phyloP scores from a whole-genome alignment of 2,329 filamentous ascomycete species.

The Phialemonium atrogriseum region DNA sequence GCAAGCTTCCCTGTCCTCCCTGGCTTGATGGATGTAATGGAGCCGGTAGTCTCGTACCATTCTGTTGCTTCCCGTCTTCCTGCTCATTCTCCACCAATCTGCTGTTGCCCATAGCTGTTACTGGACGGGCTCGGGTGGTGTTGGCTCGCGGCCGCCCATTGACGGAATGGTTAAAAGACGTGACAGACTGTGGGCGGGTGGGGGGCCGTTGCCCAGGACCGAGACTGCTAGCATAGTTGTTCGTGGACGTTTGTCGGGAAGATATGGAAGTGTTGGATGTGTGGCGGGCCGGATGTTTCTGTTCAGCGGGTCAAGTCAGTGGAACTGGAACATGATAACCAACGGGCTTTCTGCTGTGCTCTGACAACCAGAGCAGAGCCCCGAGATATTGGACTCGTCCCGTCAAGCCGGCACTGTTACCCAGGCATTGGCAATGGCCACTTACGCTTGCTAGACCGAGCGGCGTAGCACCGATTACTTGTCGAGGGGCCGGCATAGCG shows the following conservation, averaged over 20 bases:
- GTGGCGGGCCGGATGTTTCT: conserved; percentile 14
- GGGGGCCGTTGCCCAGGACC: conserved; percentile 44
- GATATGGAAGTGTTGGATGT: conserved; percentile 31
- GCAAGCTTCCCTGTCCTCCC: no score
- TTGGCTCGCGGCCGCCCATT: conserved; percentile 34
- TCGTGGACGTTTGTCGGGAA: conserved; percentile 33
- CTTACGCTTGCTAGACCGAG: not conserved
- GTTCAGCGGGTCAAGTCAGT: not conserved
- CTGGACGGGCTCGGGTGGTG: conserved; percentile 31
- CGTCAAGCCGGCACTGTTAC: not conserved
- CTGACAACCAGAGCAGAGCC: no score
- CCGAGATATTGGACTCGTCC: no score
- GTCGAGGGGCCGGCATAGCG: not conserved
- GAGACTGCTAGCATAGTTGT: conserved; percentile 48
- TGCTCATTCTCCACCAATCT: conserved; percentile 19
- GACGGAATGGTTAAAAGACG: not conserved
- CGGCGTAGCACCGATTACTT: not conserved
- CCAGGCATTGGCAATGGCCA: not conserved
- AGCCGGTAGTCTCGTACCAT: conserved; percentile 28
- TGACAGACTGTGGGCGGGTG: conserved; percentile 32
- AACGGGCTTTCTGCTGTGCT: no score
- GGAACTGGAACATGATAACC: no score
- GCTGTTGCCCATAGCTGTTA: conserved; percentile 26
- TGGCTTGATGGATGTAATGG: conserved; percentile 7
- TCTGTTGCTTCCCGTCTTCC: conserved; percentile 18